Evolutionary conservation across 495 filamentous ascomycete genomes (phyloP).

Genomic region (Aspergillus saccharolyticus): DNA sequence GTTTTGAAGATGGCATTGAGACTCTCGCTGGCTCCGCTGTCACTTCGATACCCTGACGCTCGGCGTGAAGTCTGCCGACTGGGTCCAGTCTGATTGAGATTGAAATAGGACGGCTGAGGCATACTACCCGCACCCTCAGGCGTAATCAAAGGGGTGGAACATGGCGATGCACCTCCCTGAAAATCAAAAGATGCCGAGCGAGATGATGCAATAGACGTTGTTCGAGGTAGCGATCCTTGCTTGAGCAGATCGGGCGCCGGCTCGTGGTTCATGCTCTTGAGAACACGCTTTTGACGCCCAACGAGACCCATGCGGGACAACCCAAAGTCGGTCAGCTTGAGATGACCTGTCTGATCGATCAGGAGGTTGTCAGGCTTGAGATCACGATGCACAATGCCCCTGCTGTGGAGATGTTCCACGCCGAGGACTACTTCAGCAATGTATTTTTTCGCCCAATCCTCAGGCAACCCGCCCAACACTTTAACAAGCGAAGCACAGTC

Average conservation of each 20-base stretch:
- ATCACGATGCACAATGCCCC: conserved; percentile 93
- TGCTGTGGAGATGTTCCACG: conserved; percentile 88
- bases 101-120: conserved; percentile 91
- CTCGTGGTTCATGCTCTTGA: conserved; percentile 69
- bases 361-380: conserved; percentile 96
- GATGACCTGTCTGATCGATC: conserved; percentile 93
- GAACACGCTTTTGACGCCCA: conserved; percentile 87
- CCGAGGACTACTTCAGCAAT: conserved; percentile 92
- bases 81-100: conserved; percentile 59
- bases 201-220: conserved; percentile 82
- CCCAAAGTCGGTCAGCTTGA: conserved; percentile 97
- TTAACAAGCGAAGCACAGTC: conserved; percentile 97
- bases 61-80: conserved; percentile 71
- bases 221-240: conserved; percentile 82
- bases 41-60: conserved; percentile 83
- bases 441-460: conserved; percentile 98
- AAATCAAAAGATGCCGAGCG: conserved; percentile 95
- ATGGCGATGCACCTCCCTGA: conserved; percentile 71
- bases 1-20: conserved; percentile 77
- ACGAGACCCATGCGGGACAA: conserved; percentile 96
- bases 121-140: conserved; percentile 64
- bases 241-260: conserved; percentile 86
- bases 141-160: conserved; percentile 80
- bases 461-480: conserved; percentile 79
- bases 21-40: conserved; percentile 83